Percentiles rank a stretch among this genome's conserved stretches.
Conservation (phyloP, 2,329 filamentous ascomycete species). For the Aureobasidium zeae region DNA sequence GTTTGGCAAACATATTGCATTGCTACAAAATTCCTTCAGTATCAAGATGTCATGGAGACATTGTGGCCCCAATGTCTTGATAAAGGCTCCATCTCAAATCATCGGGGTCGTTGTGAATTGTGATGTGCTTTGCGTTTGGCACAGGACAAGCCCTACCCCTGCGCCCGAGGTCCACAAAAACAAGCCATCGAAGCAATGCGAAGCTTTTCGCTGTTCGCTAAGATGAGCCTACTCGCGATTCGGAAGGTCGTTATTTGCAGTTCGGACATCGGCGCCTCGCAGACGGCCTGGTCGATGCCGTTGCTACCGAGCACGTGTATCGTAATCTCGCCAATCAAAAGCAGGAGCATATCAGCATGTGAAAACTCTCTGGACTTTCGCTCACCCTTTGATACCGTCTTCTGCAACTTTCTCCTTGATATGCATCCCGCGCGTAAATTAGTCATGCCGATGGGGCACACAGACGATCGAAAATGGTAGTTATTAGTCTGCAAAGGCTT, state of each 20-base stretch:
- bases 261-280: not conserved
- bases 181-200: slow-evolving; percentile 4
- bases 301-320: slow-evolving; percentile 8
- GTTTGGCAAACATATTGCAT: no score
- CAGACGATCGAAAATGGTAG: not conserved
- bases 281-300: not conserved
- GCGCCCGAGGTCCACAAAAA: no score
- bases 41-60: no score
- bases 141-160: no score
- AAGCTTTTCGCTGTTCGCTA: not conserved
- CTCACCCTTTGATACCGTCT: not conserved
- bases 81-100: not conserved
- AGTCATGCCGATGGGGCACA: not conserved
- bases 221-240: slow-evolving; percentile 1
- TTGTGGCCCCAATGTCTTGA: not conserved
- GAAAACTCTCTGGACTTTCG: not conserved
- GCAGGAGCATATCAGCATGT: slow-evolving; percentile 4
- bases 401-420: slow-evolving; percentile 1
- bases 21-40: no score
- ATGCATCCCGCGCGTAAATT: not conserved
- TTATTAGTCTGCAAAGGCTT: no score
- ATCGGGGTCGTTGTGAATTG: not conserved
- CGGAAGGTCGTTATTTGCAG: not conserved
- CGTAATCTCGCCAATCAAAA: not conserved
- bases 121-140: no score